Base-by-base conservation (phyloP, 2,329 filamentous ascomycete species). In the Chrysoporthe cubensis region DNA sequence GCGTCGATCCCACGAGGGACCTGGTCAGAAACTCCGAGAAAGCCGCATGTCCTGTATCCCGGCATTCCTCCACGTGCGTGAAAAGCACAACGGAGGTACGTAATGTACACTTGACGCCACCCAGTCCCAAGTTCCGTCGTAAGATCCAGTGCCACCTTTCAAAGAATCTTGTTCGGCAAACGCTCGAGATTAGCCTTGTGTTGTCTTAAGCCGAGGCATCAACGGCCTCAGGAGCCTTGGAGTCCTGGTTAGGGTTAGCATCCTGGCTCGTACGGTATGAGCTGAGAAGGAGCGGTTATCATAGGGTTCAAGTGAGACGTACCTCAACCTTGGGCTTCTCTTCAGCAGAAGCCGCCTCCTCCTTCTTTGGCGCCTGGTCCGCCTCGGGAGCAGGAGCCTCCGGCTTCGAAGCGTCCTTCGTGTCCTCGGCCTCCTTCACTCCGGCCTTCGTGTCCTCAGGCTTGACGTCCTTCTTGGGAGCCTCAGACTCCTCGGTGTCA, bases 191-290 rank as follows among this genome's bases (percentile, higher is more conserved):
- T 21, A n/a, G 26, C 26, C 43, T 40, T 52, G 7, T 8, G 46
- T 18, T 18, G 44, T 58, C 69, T 72, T 74, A 82, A 65, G 79
- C 77, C 34, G 76, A 71, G n/a, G 80, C 74, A 66, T 81, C 80
- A 54, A 80, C 76, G 34, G 77, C 73, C 72, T 78, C 78, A 32
- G 76, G 66, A 46, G 76, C 71, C 69, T 75, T 76, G 61, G 70
- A 64, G 71, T 73, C 70, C 74, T 77, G 63, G 61, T 34, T 11
- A 34, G 18, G 14, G 56, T 70, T 54, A 70, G 59, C 26, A 18
- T 26, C 14, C 11, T 37, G 34, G 37, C 32, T 4, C 11, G 40
- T 34, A 26, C 21, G 37, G 14, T n/a, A 37, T 14, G 13, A n/a
- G 46, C 9, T 43, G 37, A 43, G 56, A 16, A 32, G 18, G 58